Percentiles rank a stretch among this genome's conserved stretches.
phyloP scores from a whole-genome alignment of 2,329 filamentous ascomycete genomes.

The Aureobasidium mangrovei region DNA sequence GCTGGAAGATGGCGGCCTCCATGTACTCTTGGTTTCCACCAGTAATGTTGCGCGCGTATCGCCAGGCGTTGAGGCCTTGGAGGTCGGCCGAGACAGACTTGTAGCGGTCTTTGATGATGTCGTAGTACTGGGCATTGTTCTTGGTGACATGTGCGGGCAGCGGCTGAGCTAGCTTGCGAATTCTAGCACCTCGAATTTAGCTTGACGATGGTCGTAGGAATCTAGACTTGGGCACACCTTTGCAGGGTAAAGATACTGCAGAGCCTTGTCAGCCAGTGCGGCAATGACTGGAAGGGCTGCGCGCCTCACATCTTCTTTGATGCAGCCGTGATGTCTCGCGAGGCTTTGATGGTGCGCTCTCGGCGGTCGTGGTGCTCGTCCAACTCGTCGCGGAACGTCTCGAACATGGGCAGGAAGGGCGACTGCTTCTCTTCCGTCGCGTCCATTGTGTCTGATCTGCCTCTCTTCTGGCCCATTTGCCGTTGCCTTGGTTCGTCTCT shows the following conservation, averaged over 20 bases:
- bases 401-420: slow-evolving; percentile 63
- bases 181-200: slow-evolving; percentile 36
- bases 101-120: slow-evolving; percentile 64
- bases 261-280: slow-evolving; percentile 18
- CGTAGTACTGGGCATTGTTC: slow-evolving; percentile 60
- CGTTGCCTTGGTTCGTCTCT: neutral
- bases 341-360: slow-evolving; percentile 82
- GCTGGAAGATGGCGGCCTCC: slow-evolving; percentile 79
- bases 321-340: slow-evolving; percentile 81
- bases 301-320: slow-evolving; percentile 86
- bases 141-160: slow-evolving; percentile 61
- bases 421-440: slow-evolving; percentile 22
- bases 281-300: neutral
- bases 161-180: slow-evolving; percentile 49
- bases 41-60: slow-evolving; percentile 71
- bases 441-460: slow-evolving; percentile 17
- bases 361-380: slow-evolving; percentile 91
- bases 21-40: slow-evolving; percentile 85
- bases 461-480: slow-evolving; percentile 18
- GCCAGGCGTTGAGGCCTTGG: slow-evolving; percentile 67
- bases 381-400: slow-evolving; percentile 73
- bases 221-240: slow-evolving; percentile 41
- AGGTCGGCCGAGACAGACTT: slow-evolving; percentile 61
- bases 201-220: slow-evolving; percentile 1
- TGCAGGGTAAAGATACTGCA: slow-evolving; percentile 74